Percentiles rank a stretch among this genome's conserved stretches.
Evolutionary conservation across 306 rosid genomes (phyloP).

Genomic region (Glycyrrhiza uralensis): DNA sequence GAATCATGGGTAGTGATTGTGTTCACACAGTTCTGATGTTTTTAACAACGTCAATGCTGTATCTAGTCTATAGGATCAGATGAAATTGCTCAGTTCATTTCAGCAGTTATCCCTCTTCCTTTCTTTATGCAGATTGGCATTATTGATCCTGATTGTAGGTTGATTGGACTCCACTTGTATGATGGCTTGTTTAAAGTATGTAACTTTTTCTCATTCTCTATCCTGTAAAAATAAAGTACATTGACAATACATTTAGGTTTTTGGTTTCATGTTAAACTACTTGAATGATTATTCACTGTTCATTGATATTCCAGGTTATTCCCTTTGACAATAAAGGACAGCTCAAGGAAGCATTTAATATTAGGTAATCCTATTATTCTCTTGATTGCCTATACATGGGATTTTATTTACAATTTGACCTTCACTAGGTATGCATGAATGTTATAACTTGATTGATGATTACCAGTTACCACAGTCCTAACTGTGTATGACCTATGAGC

Average conservation of each 20-base stretch:
- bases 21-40: slow-evolving; percentile 12
- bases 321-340: slow-evolving; percentile 96
- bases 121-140: slow-evolving; percentile 93
- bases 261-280: not conserved
- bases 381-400: slow-evolving; percentile 8
- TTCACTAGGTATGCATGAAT: not conserved
- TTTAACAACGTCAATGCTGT: not conserved
- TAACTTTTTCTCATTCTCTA: not conserved
- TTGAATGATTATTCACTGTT: slow-evolving; percentile 11
- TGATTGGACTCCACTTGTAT: slow-evolving; percentile 95
- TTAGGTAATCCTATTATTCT: slow-evolving; percentile 52
- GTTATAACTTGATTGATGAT: not conserved
- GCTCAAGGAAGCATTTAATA: slow-evolving; percentile 97
- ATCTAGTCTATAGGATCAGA: not conserved
- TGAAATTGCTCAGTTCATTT: slow-evolving; percentile 6
- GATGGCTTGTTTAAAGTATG: slow-evolving; percentile 93
- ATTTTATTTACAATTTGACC: not conserved
- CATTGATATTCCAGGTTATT: slow-evolving; percentile 63
- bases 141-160: slow-evolving; percentile 94
- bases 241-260: not conserved
- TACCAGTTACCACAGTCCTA: not conserved
- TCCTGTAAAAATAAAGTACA: not conserved
- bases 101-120: not conserved
- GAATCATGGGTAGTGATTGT: not conserved
- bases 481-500: not conserved